Percentiles rank a stretch among this genome's conserved stretches.
These are phyloP conservation scores for Dactylis glomerata DNA, from an alignment of 176 grass and related monocot genomes.

Conservation along the genomic window DNA sequence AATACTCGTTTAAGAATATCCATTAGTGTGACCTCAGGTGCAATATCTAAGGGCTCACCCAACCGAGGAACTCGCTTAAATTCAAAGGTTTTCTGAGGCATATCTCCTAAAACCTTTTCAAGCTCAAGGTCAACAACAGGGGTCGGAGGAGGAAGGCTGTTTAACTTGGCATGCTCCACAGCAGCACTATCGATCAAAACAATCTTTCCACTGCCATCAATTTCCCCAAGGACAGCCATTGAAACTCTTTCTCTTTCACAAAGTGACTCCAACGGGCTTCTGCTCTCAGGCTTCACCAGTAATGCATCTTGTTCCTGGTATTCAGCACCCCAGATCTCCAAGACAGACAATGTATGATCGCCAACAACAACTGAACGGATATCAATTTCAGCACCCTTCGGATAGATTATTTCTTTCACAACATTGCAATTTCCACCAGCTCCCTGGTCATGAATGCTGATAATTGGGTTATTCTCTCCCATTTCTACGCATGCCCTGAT, in stretches of 20 bases:
- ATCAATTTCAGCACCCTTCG: constrained; percentile 88
- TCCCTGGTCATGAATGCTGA: constrained; percentile 97
- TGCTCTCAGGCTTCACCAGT: constrained; percentile 66
- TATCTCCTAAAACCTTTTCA: constrained; percentile 93
- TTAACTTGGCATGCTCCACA: constrained; percentile 52
- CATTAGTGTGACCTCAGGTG: constrained; percentile 65
- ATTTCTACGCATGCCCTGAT: constrained; percentile 85
- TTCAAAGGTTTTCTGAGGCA: constrained; percentile 88
- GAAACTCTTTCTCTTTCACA: constrained; percentile 86
- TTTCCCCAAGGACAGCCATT: constrained; percentile 79
- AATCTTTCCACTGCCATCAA: constrained; percentile 82
- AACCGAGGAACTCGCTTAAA: constrained; percentile 48
- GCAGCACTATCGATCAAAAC: constrained; percentile 76
- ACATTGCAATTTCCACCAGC: constrained; percentile 98
- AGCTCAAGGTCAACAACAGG: constrained; percentile 78
- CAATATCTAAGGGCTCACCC: constrained; percentile 68
- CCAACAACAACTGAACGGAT: constrained; percentile 76
- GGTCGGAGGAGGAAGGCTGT: constrained; percentile 44
- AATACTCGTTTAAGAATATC: constrained; percentile 77
- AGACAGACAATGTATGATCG: constrained; percentile 88
- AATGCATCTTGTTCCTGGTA: constrained; percentile 93
- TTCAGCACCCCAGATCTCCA: constrained; percentile 89
- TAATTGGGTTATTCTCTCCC: constrained; percentile 82
- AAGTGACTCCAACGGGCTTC: constrained; percentile 54
- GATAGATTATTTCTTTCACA: constrained; percentile 68